A percentile compares a stretch with the other conserved stretches of the same genome.
Evolutionary conservation across 495 filamentous ascomycete species (phyloP).

Genomic region (Trichoderma asperelloides): DNA sequence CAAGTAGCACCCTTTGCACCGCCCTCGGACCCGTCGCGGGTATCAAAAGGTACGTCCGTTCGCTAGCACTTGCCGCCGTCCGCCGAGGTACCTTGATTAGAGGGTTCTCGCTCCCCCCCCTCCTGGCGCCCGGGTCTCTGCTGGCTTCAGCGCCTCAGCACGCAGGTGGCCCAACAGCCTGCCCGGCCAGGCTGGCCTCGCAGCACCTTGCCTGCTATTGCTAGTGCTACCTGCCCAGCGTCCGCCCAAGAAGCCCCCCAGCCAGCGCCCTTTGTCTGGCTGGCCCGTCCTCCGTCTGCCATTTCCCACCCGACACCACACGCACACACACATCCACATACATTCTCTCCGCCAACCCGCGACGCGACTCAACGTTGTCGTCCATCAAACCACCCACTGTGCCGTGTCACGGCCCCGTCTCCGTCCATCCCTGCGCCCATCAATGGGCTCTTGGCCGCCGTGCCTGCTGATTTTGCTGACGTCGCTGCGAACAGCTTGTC

Average conservation of each 20-base stretch:
- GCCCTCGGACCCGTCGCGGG: conserved; percentile 1
- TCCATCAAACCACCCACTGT: conserved; percentile 40
- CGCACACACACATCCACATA: conserved; percentile 13
- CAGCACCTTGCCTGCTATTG: background rate
- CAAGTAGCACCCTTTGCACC: background rate
- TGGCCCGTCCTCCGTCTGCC: conserved; percentile 6
- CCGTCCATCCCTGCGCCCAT: conserved; percentile 24
- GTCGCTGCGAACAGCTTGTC: conserved; percentile 36
- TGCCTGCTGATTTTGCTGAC: conserved; percentile 40
- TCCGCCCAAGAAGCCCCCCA: background rate
- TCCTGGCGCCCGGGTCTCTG: background rate
- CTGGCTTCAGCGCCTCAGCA: conserved; percentile 2
- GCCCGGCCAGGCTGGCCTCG: background rate
- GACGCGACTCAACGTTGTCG: conserved; percentile 39
- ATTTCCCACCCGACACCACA: conserved; percentile 6
- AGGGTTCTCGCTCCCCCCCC: background rate
- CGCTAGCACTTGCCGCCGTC: background rate
- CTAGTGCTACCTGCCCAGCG: conserved; percentile 3
- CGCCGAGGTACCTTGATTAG: background rate
- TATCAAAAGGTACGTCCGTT: background rate
- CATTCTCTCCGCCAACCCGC: conserved; percentile 28
- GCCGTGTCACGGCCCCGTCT: conserved; percentile 31
- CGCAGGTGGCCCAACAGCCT: conserved; percentile 7
- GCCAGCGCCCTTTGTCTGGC: conserved; percentile 8
- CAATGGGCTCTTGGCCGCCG: conserved; percentile 22